Base-by-base conservation (phyloP, 441 rosid genomes). In the Hura crepitans region DNA sequence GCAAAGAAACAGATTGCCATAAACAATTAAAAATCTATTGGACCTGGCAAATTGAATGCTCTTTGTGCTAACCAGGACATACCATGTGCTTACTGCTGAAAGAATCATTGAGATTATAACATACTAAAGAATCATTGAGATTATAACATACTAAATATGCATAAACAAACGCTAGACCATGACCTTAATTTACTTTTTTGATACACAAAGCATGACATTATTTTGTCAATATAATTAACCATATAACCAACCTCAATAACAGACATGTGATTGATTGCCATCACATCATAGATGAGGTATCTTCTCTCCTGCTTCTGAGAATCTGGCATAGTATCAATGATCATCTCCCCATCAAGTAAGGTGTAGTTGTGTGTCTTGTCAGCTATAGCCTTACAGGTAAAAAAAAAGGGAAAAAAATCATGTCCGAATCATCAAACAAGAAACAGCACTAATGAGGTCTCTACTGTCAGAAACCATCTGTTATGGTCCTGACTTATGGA, bases 321-420 rank as follows among this genome's bases (percentile, higher is more conserved):
- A 74, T 96, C 99, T 42, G 98, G 97, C 83, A 93, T 17, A 53
- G 87, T 89, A 78, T 96, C 99, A 35, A 96, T 96, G 62, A 96
- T 72, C 99, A 96, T 96, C 85, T 96, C 99, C 65, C 99, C 99
- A 79, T 96, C 99, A 75, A 96, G 96, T 80, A 96, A 80, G 8
- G 95, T 93, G 68, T 23, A 91, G 83, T 91, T 89, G 82, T 96
- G 99, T 43, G 86, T 89, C 85, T 77, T 88, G 69, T 90, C 97
- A 64, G 87, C 84, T 74, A 85, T 35, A 81, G 83, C 94, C 98
- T 92, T 79, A 33, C 59, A 78, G 39, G 79, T 67, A 71, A 76
- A 68, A 73, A 80, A 69, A 71, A 76, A 70, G 72, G 72, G 43
- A 54, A 49, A 53, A 57, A 61, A 28, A 50, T 69, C 71, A 72